Percentiles rank a stretch among this genome's conserved stretches.
Conservation (phyloP, 2,329 filamentous ascomycete genomes). For the Fusarium palustre region DNA sequence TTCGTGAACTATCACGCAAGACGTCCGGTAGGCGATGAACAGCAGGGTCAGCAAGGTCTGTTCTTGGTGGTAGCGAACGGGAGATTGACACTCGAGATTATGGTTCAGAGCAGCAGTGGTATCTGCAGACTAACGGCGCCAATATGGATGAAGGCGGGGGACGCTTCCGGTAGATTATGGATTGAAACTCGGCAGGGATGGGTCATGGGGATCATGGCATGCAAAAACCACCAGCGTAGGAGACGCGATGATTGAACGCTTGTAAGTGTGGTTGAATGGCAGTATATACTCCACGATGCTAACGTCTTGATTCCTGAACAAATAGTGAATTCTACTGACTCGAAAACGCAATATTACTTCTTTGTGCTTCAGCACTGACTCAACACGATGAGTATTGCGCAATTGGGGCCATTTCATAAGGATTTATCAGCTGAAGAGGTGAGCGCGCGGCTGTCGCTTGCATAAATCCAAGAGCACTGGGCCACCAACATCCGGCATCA, state of each 20-base stretch:
- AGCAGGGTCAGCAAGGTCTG: background rate
- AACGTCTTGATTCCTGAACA: background rate
- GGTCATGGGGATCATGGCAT: conserved; percentile 15
- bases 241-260: background rate
- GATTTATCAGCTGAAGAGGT: conserved; percentile 4
- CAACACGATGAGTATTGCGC: background rate
- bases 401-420: background rate
- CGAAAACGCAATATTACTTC: background rate
- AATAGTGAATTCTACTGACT: background rate
- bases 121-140: conserved; percentile 32
- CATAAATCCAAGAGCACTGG: conserved; percentile 23
- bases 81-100: conserved; percentile 38
- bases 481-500: conserved; percentile 26
- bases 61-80: conserved; percentile 20
- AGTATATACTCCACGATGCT: background rate
- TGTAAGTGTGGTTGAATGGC: background rate
- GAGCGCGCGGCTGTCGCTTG: conserved; percentile 13
- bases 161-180: conserved; percentile 33
- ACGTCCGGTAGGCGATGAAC: background rate
- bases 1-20: background rate
- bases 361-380: background rate
- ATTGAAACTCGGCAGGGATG: conserved; percentile 20
- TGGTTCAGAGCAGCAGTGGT: conserved; percentile 15
- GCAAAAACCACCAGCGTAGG: background rate
- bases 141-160: conserved; percentile 32